Percentiles rank a stretch among this genome's conserved stretches.
phyloP scores from a whole-genome alignment of 2,329 filamentous ascomycete species.

The Calonectria pseudoturangicola region DNA sequence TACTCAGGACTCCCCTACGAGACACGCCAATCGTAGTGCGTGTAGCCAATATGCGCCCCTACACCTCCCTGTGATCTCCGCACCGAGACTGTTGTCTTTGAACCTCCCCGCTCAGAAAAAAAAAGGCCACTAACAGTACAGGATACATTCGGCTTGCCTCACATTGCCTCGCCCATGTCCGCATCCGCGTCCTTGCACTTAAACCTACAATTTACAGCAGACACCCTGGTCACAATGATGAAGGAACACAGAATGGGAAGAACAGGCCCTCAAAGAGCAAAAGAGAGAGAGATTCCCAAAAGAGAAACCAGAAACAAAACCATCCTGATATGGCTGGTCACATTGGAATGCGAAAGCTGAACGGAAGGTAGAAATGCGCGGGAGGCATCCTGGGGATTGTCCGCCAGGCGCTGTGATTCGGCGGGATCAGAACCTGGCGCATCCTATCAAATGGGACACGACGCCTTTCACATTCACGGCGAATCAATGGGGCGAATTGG shows the following conservation, averaged over 20 bases:
- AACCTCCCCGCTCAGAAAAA: neutral
- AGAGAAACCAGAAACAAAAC: neutral
- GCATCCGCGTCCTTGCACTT: slow-evolving; percentile 19
- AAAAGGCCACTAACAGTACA: neutral
- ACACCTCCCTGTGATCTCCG: neutral
- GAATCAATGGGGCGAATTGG: slow-evolving; percentile 10
- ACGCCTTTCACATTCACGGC: neutral
- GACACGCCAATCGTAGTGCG: slow-evolving; percentile 8
- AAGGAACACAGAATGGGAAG: neutral
- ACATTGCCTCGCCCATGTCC: slow-evolving; percentile 23
- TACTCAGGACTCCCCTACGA: slow-evolving; percentile 4
- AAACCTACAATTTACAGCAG: neutral
- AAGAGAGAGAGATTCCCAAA: neutral
- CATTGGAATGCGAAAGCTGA: slow-evolving; percentile 14
- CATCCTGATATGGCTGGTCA: neutral
- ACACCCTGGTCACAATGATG: neutral
- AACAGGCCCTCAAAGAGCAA: neutral
- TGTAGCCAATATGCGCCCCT: neutral
- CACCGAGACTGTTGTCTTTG: slow-evolving; percentile 3
- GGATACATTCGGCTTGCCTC: slow-evolving; percentile 10
- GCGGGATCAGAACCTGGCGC: neutral
- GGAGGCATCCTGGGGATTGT: slow-evolving; percentile 15
- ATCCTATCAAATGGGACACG: neutral
- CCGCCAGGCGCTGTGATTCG: neutral
- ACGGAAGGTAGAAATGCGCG: neutral